phyloP scores from a whole-genome alignment of 164 flowering plant species.

The Chimonanthus praecox region DNA sequence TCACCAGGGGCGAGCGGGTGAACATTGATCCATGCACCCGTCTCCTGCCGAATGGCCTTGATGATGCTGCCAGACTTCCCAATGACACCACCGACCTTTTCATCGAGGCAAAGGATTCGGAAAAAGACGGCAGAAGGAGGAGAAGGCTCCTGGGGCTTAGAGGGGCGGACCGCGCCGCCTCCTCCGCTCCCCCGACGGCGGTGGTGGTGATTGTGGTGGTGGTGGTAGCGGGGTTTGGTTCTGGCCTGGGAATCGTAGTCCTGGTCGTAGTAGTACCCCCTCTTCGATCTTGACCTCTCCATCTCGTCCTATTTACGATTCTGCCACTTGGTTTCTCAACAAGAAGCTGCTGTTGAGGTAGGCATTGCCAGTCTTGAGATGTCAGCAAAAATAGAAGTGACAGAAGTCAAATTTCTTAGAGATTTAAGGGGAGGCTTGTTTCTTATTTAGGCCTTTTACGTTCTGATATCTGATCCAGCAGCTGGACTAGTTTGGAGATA shows the following conservation, averaged over 20 bases:
- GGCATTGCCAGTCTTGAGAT: background rate
- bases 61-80: slow-evolving; percentile 91
- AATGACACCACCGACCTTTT: slow-evolving; percentile 79
- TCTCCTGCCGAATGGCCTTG: slow-evolving; percentile 78
- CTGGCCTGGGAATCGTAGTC: slow-evolving; percentile 59
- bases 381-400: background rate
- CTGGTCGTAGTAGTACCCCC: slow-evolving; percentile 77
- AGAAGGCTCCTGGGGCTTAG: slow-evolving; percentile 34
- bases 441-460: background rate
- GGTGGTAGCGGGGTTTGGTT: slow-evolving; percentile 49
- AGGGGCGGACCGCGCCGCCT: slow-evolving; percentile 24
- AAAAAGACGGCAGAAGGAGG: slow-evolving; percentile 51
- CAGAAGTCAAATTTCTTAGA: background rate
- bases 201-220: slow-evolving; percentile 19
- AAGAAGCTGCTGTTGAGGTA: background rate
- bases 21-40: slow-evolving; percentile 97
- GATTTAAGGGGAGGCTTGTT: background rate
- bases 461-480: background rate
- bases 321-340: background rate
- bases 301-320: slow-evolving; percentile 18
- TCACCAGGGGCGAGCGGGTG: slow-evolving; percentile 81
- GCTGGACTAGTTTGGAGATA: background rate
- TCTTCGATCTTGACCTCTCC: slow-evolving; percentile 92
- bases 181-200: slow-evolving; percentile 37
- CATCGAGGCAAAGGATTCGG: slow-evolving; percentile 80